A percentile compares a stretch with the other conserved stretches of the same genome.
phyloP scores from a whole-genome alignment of 768 basidiomycete genomes.

The Collybia sp. region DNA sequence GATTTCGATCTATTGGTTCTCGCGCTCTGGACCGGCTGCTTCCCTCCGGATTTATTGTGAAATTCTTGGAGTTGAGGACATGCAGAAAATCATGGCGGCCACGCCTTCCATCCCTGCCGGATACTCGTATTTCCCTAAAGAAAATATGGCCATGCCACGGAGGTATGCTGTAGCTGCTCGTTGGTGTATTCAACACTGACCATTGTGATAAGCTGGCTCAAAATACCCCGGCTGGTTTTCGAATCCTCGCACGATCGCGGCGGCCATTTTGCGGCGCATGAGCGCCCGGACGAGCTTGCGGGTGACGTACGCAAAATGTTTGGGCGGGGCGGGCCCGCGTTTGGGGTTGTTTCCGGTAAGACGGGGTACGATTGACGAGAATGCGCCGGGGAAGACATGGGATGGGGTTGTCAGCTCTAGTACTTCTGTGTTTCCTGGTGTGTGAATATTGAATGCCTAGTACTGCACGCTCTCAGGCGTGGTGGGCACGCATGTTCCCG shows the following conservation, averaged over 20 bases:
- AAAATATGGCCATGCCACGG: constrained; percentile 23
- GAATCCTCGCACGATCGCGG: constrained; percentile 31
- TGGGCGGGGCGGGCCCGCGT: constrained; percentile 33
- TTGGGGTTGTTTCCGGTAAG: constrained; percentile 28
- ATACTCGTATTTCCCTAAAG: constrained; percentile 42
- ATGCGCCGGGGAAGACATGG: too few relatives aligned
- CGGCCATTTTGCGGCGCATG: constrained; percentile 43
- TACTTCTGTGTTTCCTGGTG: too few relatives aligned
- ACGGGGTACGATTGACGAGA: constrained; percentile 19
- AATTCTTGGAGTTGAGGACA: constrained; percentile 11
- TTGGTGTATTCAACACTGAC: background rate
- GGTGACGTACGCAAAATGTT: constrained; percentile 42
- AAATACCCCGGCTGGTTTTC: constrained; percentile 13
- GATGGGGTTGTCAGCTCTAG: too few relatives aligned
- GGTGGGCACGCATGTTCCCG: too few relatives aligned
- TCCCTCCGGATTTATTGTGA: constrained; percentile 58
- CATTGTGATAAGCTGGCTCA: constrained; percentile 14
- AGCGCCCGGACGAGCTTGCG: constrained; percentile 33
- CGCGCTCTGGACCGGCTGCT: constrained; percentile 59
- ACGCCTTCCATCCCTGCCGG: constrained; percentile 45
- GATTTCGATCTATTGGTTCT: too few relatives aligned
- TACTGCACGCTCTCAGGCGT: too few relatives aligned
- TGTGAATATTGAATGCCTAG: too few relatives aligned
- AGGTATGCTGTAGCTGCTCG: constrained; percentile 10
- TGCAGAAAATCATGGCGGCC: too few relatives aligned